Conservation (phyloP, 2,329 filamentous ascomycete species). For the Davidsoniella virescens region DNA sequence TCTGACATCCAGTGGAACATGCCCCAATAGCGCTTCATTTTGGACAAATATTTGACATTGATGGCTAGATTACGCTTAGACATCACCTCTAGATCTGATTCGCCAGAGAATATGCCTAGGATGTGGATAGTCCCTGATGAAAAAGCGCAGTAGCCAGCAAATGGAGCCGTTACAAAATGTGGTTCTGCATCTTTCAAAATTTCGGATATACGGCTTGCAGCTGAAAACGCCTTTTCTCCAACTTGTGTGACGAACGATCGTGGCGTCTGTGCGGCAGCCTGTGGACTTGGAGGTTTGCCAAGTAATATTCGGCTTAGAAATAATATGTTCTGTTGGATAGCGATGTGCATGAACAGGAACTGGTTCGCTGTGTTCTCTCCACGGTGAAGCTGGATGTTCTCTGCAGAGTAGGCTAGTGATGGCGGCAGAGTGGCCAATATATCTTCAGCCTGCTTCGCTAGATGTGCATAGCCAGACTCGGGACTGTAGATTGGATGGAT, state of each 20-base stretch:
- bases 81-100: slow-evolving; percentile 53
- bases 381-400: slow-evolving; percentile 72
- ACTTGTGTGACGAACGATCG: slow-evolving; percentile 63
- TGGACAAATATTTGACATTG: slow-evolving; percentile 79
- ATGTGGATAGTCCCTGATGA: slow-evolving; percentile 90
- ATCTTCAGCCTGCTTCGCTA: slow-evolving; percentile 55
- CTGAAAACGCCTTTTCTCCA: slow-evolving; percentile 59
- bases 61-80: slow-evolving; percentile 73
- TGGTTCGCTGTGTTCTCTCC: slow-evolving; percentile 79
- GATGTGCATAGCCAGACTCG: slow-evolving; percentile 56
- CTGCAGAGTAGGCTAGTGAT: slow-evolving; percentile 54
- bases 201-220: slow-evolving; percentile 74
- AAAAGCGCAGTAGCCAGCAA: slow-evolving; percentile 89
- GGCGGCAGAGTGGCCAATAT: slow-evolving; percentile 55
- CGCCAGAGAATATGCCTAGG: slow-evolving; percentile 77
- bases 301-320: slow-evolving; percentile 57
- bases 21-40: slow-evolving; percentile 96
- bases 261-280: slow-evolving; percentile 40
- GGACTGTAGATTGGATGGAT: slow-evolving; percentile 63
- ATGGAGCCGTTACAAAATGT: slow-evolving; percentile 72
- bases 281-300: slow-evolving; percentile 25
- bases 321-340: slow-evolving; percentile 74
- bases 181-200: slow-evolving; percentile 62
- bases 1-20: slow-evolving; percentile 97
- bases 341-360: slow-evolving; percentile 81